Base-by-base conservation (phyloP, 129 eudicot genomes). In the Chrysanthemum lavandulifolium region DNA sequence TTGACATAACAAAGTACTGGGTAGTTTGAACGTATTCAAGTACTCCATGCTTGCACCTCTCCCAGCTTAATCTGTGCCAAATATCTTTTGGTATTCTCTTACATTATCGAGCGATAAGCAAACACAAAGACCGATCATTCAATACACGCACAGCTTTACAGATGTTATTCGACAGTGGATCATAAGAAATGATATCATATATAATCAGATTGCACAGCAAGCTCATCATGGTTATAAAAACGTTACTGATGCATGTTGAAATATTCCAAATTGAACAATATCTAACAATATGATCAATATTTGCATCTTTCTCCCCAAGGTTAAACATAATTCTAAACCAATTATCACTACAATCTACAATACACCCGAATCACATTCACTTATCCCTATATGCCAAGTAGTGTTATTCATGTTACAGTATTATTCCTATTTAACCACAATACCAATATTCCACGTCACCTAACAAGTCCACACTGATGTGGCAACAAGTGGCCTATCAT, bases 401-500 rank as follows among this genome's bases (percentile, higher is more conserved):
- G 47, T 40, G 47, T 40, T 40, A 40, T 40, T 40, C 47, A 40
- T 40, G 47, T 40, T 40, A 40, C 2, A 40, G 47, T 40, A 40
- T 40, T 40, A 40, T 40, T 40, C 47, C 47, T 40, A 40, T 40
- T 40, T 40, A 40, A 40, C 47, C 47, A 40, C 47, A 40, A 40
- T 40, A 8, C 47, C 11, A 21, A 27, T 11, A 36, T 13, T 40
- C 47, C 47, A 40, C 47, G 0, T 8, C 47, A 40, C 2, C 78
- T 85, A 92, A 59, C 69, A 82, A 86, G 83, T 89, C 98, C 98
- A 93, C 13, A 88, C 95, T 75, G 98, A 93, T 69, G 97, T 87
- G 87, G 96, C 84, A 50, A 86, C 96, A 0, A 93, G 85, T 54
- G 96, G 87, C 86, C 90, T 79, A 61, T 87, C 92, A 14, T 89